Base-by-base conservation (phyloP, 1,284 basidiomycete genomes). In the Cryptococcus floricola region DNA sequence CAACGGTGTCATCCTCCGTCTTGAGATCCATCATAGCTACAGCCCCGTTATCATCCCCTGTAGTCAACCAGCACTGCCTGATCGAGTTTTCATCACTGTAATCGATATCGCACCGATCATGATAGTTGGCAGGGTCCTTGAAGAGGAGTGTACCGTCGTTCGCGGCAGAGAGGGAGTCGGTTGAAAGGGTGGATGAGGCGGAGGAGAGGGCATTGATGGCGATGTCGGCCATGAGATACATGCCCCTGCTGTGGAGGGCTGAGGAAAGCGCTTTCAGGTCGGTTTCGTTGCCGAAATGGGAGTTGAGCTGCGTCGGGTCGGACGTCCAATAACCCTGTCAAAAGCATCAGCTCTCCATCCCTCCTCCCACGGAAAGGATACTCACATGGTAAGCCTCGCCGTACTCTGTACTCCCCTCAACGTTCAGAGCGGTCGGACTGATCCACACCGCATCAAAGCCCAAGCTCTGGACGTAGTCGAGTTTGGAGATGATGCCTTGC, bases 141-240 rank as follows among this genome's bases (percentile, higher is more conserved):
- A 71, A 71, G 18, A 71, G 52, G 14, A 70, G 55, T 13, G 51
- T 60, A 2, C 67, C 67, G n/a, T 58, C 53, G 10, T 44, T 60
- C 14, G 55, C 62, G 0, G 53, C 39, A 13, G 58, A 59, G 13
- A 71, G 63, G 12, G 63, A 37, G 3, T 54, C 27, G 31, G 57
- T 53, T n/a, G 61, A 57, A 23, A 69, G 62, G 27, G 62, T 54
- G 14, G 59, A 61, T 3, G 59, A 50, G 5, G 54, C 56, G 3
- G 85, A 77, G 74, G 84, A 87, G 50, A 87, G 82, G 68, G 86
- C 82, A 71, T 88, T 88, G 18, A 87, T 82, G 39, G 87, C 86
- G 48, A 88, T 77, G 66, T 88, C 87, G 54, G 87, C 82, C 87
- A 89, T 88, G 60, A 87, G 78, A 63, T 83, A 84, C 86, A 89